Percentiles rank a stretch among this genome's conserved stretches.
Evolutionary conservation across 495 filamentous ascomycete genomes (phyloP).

Genomic region (Cenococcum geophilum): DNA sequence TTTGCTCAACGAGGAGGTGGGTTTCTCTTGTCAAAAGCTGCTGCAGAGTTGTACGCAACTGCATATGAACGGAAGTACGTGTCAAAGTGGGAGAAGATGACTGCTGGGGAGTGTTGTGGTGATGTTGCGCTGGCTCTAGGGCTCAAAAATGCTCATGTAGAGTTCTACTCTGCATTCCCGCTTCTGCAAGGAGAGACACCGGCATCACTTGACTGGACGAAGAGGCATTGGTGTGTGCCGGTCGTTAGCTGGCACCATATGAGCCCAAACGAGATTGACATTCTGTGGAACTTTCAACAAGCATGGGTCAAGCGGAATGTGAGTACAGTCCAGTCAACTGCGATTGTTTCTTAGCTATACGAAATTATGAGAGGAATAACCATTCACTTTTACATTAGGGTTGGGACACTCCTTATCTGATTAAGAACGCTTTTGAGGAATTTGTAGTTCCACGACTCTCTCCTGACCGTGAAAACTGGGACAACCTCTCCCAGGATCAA

Average conservation of each 20-base stretch:
- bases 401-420: slow-evolving; percentile 33
- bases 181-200: slow-evolving; percentile 54
- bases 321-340: neutral
- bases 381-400: slow-evolving; percentile 15
- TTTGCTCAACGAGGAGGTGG: slow-evolving; percentile 68
- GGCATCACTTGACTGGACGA: slow-evolving; percentile 45
- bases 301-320: slow-evolving; percentile 27
- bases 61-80: slow-evolving; percentile 37
- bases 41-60: slow-evolving; percentile 44
- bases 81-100: slow-evolving; percentile 47
- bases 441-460: slow-evolving; percentile 31
- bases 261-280: slow-evolving; percentile 45
- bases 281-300: slow-evolving; percentile 46
- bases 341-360: no score
- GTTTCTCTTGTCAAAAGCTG: slow-evolving; percentile 56
- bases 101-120: slow-evolving; percentile 58
- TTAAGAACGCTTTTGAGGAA: slow-evolving; percentile 31
- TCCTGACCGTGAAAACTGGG: slow-evolving; percentile 30
- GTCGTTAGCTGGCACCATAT: slow-evolving; percentile 58
- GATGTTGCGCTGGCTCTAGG: slow-evolving; percentile 59
- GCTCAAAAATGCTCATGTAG: slow-evolving; percentile 49
- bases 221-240: slow-evolving; percentile 54
- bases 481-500: slow-evolving; percentile 34
- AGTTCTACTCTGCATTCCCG: slow-evolving; percentile 48
- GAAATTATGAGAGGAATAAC: neutral